Base-by-base conservation (phyloP, 1,284 basidiomycete genomes). In the Ustilago crameri region DNA sequence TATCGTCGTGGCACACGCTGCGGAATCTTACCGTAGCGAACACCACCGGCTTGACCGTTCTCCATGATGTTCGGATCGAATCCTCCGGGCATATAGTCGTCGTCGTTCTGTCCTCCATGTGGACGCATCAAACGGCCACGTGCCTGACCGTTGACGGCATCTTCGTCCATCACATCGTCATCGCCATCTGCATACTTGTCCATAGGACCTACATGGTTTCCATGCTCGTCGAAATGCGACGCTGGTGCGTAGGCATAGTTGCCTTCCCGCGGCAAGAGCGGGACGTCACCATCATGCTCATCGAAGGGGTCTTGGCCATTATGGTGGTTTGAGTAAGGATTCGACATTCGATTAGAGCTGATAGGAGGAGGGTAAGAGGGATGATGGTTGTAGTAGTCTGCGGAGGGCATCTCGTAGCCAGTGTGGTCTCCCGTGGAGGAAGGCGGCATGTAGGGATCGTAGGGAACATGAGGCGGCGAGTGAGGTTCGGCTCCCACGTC, bases 1-100 rank as follows among this genome's bases (percentile, higher is more conserved):
- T 81, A 79, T 51, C 79, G 55, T 44, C 79, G 48, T 9, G 79
- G 79, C 18, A 81, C 78, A 46, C 79, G 66, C 50, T 79, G 77
- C 1, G 79, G 79, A 52, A 80, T 80, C 35, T 74, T 65, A 14
- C 78, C 78, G 57, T 64, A 80, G 26, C 78, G 68, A 3, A 74
- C 72, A 24, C 76, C 75, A 27, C 52, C 64, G 10, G 66, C 63
- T 27, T 58, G 48, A 30, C 77, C 78, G 23, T 75, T 59, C 44
- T 79, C 78, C 22, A 76, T 32, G 17, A 75, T 17, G 43, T 40
- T 70, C 5, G 74, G 76, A 47, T 78, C 66, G 24, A 70, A 80
- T 23, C 78, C 78, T 20, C 76, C 78, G 8, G 78, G 78, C 53
- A 74, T 69, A 43, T 74, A 74, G 44, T 59, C 61, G 18, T 61